Base-by-base conservation (phyloP, 306 rosid species). In the Acacia melanoxylon region DNA sequence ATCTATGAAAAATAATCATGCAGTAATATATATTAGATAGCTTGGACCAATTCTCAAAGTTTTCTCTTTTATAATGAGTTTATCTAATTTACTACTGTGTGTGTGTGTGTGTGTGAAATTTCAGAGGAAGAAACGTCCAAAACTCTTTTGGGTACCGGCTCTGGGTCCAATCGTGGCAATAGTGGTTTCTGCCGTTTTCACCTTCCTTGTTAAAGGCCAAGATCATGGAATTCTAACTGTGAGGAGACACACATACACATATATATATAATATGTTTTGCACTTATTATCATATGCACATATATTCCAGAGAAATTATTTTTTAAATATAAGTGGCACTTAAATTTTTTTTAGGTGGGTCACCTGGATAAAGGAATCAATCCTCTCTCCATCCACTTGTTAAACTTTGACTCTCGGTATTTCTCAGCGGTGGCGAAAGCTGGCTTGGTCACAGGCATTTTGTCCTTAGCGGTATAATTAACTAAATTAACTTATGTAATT, bases 81-180 rank as follows among this genome's bases (percentile, higher is more conserved):
- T 37, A 37, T 37, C 41, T 37, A 37, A 37, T 37, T 37, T 6
- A 37, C 41, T 48, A 48, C 17, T 48, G 3, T 46, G 5, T 35
- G 7, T 35, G 41, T 37, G 41, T 37, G 41, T 37, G 41, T 5
- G 35, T 31, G 37, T 5, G 41, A 1, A 10, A 46, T 40, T 77
- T 63, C 91, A 95, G 98, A 91, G 78, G 80, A 27, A 56, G 8
- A 90, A 8, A 75, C 93, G 68, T 1, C 93, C 93, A 68, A 88
- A 93, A 82, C 89, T 95, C 35, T 95, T 95, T 85, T 93, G 95
- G 97, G 92, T 93, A 22, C 85, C 95, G 2, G 98, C 98, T 1
- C 86, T 95, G 77, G 87, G 89, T 81, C 98, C 98, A 13, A 90
- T 95, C 88, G 44, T 85, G 37, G 84, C 87, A 4, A 89, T 95